Conservation (phyloP, 129 eudicot genomes). For the Lactuca sativa region DNA sequence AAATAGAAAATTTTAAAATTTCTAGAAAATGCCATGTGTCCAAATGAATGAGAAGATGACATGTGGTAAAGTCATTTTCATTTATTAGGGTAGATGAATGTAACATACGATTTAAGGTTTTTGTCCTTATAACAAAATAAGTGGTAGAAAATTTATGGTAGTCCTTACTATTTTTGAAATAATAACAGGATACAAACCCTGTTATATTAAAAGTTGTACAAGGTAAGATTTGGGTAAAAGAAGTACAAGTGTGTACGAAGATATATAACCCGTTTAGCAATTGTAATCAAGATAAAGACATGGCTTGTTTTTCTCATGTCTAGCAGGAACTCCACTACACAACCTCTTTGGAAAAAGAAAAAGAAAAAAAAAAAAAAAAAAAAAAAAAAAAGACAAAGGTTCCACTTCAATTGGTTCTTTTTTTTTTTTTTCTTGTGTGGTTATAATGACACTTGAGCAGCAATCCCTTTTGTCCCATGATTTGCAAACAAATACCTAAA, state of each 20-base stretch:
- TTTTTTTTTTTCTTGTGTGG: conserved; percentile 13
- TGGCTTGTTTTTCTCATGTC: conserved; percentile 19
- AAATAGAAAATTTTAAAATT: no score
- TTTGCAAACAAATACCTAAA: conserved; percentile 36
- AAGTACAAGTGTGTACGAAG: conserved; percentile 38
- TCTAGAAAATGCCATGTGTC: no score
- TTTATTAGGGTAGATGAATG: no score
- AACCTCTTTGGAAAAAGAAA: conserved; percentile 20
- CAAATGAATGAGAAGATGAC: no score
- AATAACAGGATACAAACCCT: background rate
- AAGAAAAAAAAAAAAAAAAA: conserved; percentile 13
- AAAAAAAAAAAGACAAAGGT: conserved; percentile 12
- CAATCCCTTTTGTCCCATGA: conserved; percentile 20
- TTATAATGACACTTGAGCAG: conserved; percentile 33
- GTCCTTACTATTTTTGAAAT: no score
- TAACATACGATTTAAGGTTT: no score
- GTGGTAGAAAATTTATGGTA: no score
- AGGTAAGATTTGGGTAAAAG: background rate
- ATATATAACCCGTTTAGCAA: conserved; percentile 15
- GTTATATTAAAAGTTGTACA: background rate
- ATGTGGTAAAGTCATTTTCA: no score
- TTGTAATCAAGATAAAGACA: conserved; percentile 27
- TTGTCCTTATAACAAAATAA: no score
- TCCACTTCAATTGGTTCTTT: conserved; percentile 27
- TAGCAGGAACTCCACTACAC: conserved; percentile 36